phyloP scores from a whole-genome alignment of 495 filamentous ascomycete genomes.

The Tuber brumale region DNA sequence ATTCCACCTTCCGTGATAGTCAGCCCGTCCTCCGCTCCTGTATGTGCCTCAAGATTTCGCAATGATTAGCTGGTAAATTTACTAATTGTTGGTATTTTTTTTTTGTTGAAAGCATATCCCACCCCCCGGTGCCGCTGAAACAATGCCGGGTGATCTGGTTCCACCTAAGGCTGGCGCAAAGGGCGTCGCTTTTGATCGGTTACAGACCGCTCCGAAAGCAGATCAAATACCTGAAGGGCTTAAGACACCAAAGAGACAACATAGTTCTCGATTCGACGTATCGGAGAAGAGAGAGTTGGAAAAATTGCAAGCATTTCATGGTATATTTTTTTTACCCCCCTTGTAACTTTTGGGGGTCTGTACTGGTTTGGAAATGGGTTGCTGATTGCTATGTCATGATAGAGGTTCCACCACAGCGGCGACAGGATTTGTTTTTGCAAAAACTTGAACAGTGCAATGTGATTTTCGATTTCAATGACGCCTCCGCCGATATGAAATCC shows the following conservation, averaged over 20 bases:
- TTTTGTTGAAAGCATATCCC: slow-evolving; percentile 66
- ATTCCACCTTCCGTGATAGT: slow-evolving; percentile 87
- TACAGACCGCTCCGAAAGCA: slow-evolving; percentile 80
- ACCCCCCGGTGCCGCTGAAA: slow-evolving; percentile 88
- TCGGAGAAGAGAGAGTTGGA: slow-evolving; percentile 94
- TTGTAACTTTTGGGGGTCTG: background rate
- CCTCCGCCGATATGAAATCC: slow-evolving; percentile 98
- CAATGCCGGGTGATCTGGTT: slow-evolving; percentile 95
- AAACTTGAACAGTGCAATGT: slow-evolving; percentile 99
- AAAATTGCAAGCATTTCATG: slow-evolving; percentile 94
- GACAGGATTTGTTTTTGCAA: slow-evolving; percentile 98
- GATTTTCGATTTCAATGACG: slow-evolving; percentile 99
- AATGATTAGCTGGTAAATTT: slow-evolving; percentile 4
- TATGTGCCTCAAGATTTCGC: slow-evolving; percentile 49
- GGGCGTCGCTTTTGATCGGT: slow-evolving; percentile 79
- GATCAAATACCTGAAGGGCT: slow-evolving; percentile 86
- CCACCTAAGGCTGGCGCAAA: slow-evolving; percentile 83
- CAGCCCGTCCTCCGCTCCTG: slow-evolving; percentile 79
- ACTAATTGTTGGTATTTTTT: slow-evolving; percentile 19
- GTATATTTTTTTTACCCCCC: slow-evolving; percentile 18
- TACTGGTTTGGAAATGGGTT: background rate
- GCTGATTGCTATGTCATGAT: slow-evolving; percentile 8
- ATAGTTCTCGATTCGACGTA: slow-evolving; percentile 96
- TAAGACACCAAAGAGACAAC: slow-evolving; percentile 88
- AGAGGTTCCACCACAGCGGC: slow-evolving; percentile 87